Evolutionary conservation across 2,329 filamentous ascomycete species (phyloP).

Genomic region (Incumbomyces delicatus): DNA sequence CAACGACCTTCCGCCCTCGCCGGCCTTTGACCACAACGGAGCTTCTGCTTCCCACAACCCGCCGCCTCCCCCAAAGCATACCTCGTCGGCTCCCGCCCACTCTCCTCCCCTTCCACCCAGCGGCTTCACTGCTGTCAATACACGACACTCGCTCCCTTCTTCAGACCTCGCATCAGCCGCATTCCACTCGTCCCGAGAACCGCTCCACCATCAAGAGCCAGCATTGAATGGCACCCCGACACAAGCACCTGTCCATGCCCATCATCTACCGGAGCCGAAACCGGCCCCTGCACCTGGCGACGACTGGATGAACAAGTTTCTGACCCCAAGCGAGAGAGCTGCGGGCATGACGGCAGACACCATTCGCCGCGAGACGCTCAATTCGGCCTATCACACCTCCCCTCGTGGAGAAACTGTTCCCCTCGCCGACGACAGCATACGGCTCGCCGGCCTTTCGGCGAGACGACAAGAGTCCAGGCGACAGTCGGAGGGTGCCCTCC

Average conservation of each 20-base stretch:
- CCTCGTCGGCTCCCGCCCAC: background rate
- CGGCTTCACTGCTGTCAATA: constrained; percentile 52
- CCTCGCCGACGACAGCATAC: constrained; percentile 3
- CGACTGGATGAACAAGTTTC: constrained; percentile 47
- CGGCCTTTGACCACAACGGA: constrained; percentile 19
- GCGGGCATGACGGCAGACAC: constrained; percentile 24
- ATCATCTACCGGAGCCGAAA: background rate
- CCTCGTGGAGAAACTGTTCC: constrained; percentile 3
- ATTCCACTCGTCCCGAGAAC: background rate
- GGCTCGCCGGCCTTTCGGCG: constrained; percentile 1
- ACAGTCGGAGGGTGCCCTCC: constrained; percentile 4
- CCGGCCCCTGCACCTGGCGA: background rate
- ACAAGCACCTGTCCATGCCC: background rate
- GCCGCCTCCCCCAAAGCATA: background rate
- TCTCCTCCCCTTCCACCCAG: constrained; percentile 26
- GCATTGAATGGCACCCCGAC: background rate
- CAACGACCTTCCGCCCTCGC: constrained; percentile 16
- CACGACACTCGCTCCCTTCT: constrained; percentile 30
- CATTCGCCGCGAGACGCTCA: constrained; percentile 11
- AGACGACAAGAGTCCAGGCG: constrained; percentile 1
- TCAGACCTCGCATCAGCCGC: background rate
- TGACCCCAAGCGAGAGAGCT: constrained; percentile 48
- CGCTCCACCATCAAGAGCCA: constrained; percentile 1
- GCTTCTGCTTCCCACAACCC: constrained; percentile 7
- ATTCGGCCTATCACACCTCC: background rate